These are phyloP conservation scores for Tolypocladium endophyticum DNA, from an alignment of 2,329 filamentous ascomycete species.

Conservation along the genomic window DNA sequence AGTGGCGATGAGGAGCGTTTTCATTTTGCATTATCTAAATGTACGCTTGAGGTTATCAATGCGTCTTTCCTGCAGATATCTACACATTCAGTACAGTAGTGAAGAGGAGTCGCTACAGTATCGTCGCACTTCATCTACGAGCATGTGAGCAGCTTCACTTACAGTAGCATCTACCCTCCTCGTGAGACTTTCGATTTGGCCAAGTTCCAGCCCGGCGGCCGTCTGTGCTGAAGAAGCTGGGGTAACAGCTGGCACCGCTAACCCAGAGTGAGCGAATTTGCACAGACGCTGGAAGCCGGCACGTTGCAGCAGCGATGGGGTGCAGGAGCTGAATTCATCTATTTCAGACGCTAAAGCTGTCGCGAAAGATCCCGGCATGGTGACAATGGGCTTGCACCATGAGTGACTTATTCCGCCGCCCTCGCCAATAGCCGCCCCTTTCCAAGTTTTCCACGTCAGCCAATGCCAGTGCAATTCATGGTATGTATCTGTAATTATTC, in stretches of 20 bases:
- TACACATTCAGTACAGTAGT: neutral
- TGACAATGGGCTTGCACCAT: neutral
- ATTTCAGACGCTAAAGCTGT: neutral
- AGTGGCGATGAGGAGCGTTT: neutral
- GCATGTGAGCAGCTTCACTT: neutral
- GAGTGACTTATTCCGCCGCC: neutral
- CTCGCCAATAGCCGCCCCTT: neutral
- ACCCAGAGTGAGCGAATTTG: neutral
- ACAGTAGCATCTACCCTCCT: neutral
- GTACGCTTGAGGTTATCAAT: neutral
- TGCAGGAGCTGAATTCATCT: neutral
- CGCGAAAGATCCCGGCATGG: neutral
- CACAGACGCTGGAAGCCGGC: neutral
- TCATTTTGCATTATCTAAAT: neutral
- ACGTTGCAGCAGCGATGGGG: neutral
- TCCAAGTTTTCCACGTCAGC: neutral
- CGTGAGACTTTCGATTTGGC: neutral
- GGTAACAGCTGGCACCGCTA: neutral
- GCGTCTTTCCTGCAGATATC: neutral
- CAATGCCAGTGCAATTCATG: neutral
- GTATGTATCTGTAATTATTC: too few relatives aligned
- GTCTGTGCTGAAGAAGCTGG: neutral
- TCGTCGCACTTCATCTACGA: neutral
- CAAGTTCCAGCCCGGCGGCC: neutral
- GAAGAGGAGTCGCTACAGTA: neutral